phyloP scores from a whole-genome alignment of 345 rosid species.

The Eucalyptus polyanthemos region DNA sequence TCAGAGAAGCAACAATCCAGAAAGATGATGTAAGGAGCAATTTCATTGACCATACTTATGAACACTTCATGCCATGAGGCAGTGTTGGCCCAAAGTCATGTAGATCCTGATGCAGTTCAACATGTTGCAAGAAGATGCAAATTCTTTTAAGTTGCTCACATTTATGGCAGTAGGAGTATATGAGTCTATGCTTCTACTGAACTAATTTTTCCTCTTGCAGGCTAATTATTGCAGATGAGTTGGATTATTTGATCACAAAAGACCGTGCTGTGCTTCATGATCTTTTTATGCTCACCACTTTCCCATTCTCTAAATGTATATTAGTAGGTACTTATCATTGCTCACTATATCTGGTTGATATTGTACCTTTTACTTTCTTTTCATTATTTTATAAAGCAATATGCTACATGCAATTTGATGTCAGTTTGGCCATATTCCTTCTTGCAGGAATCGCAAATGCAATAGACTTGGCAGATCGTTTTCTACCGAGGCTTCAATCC shows the following conservation, averaged over 20 bases:
- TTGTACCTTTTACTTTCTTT: background rate
- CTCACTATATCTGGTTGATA: background rate
- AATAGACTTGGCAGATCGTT: slow-evolving; percentile 82
- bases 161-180: background rate
- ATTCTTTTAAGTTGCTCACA: background rate
- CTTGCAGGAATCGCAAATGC: slow-evolving; percentile 83
- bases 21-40: slow-evolving; percentile 61
- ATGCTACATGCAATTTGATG: background rate
- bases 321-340: slow-evolving; percentile 47
- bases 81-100: background rate
- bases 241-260: slow-evolving; percentile 79
- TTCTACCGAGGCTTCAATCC: slow-evolving; percentile 75
- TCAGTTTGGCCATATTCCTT: background rate
- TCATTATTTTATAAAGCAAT: background rate
- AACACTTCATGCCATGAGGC: background rate
- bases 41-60: background rate
- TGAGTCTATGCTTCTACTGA: background rate
- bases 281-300: slow-evolving; percentile 88
- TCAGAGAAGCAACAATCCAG: slow-evolving; percentile 36
- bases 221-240: slow-evolving; percentile 74
- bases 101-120: background rate
- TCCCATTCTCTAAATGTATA: slow-evolving; percentile 65
- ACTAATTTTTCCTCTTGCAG: slow-evolving; percentile 17
- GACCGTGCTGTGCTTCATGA: slow-evolving; percentile 86
- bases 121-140: background rate